Evolutionary conservation across 1,139 yeast species (phyloP), one percentile per base, ranked within the genome.

Genomic region (Protomyces arabidopsidicola): DNA sequence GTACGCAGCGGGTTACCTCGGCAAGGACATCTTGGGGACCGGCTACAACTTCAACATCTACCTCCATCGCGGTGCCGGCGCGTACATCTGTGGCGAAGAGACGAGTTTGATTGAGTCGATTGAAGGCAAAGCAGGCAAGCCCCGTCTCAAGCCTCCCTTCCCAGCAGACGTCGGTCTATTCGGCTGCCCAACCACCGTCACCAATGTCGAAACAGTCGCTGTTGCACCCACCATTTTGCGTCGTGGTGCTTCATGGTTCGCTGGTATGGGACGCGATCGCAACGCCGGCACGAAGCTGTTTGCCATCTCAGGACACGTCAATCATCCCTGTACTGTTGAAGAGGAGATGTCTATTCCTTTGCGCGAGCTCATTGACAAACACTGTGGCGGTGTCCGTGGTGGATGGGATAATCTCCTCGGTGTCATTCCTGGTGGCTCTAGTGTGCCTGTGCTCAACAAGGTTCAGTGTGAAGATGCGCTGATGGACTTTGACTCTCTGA

Each of bases 41-140:
- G 96, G 95, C 55, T 88, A 85, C 75, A 85, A 83, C 71, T 88
- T 88, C 73, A 96, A 88, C 74, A 83, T 88, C 61, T 88, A 81
- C 74, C 81, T 88, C 71, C 96, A 88, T 78, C 82, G 95, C 72
- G 96, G 96, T 71, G 87, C 87, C 89, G 96, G 96, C 69, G 96
- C 96, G 27, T 88, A 88, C 75, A 81, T 88, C 61, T 88, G 96
- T 78, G 96, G 96, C 72, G 96, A 88, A 77, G 96, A 88, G 78
- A 88, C 96, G 42, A 90, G 95, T 2, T 79, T 88, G 73, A 88
- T 88, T 72, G 96, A 88, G 77, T 85, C 91, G 1, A 79, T 88
- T 65, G 96, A 88, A 78, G 96, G 96, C 72, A 88, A 88, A 77
- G 93, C 93, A 63, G 96, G 96, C 71, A 88, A 88, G 77, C 96